Conservation (phyloP, 2,329 filamentous ascomycete genomes). For the Neofusicoccum parvum region DNA sequence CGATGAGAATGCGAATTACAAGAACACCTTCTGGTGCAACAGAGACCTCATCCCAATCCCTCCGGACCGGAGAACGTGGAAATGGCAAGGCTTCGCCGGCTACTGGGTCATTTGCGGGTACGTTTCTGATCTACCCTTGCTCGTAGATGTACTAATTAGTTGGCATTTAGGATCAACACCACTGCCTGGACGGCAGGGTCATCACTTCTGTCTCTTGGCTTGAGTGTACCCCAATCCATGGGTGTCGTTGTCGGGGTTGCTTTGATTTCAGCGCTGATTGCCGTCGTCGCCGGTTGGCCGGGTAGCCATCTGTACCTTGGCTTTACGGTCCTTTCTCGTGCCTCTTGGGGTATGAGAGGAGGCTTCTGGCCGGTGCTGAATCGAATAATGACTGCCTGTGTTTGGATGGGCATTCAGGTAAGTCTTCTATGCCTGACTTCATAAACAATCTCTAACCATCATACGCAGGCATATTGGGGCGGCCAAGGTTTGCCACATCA, state of each 20-base stretch:
- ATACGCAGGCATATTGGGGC: slow-evolving; percentile 17
- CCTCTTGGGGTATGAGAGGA: slow-evolving; percentile 27
- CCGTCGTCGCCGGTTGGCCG: slow-evolving; percentile 39
- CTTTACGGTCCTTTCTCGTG: slow-evolving; percentile 35
- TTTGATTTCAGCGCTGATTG: slow-evolving; percentile 36
- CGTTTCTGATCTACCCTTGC: not conserved
- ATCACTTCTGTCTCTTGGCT: slow-evolving; percentile 26
- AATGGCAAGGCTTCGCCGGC: slow-evolving; percentile 20
- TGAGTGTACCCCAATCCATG: slow-evolving; percentile 35
- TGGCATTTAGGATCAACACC: slow-evolving; percentile 6
- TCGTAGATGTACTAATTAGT: not conserved
- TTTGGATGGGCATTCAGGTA: slow-evolving; percentile 28
- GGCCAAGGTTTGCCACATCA: slow-evolving; percentile 9
- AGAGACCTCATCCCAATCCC: slow-evolving; percentile 20
- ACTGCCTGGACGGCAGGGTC: slow-evolving; percentile 20
- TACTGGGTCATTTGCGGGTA: slow-evolving; percentile 19
- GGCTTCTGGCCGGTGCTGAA: slow-evolving; percentile 29
- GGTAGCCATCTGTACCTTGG: slow-evolving; percentile 38
- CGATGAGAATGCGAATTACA: slow-evolving; percentile 14
- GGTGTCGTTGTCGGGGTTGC: slow-evolving; percentile 36
- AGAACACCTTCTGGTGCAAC: slow-evolving; percentile 20
- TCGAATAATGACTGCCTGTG: slow-evolving; percentile 28
- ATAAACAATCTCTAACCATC: not conserved
- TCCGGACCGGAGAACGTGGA: slow-evolving; percentile 12
- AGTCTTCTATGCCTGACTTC: not conserved